A percentile compares a stretch with the other conserved stretches of the same genome.
phyloP scores from a whole-genome alignment of 2,329 filamentous ascomycete genomes.

The Alternaria viburni region DNA sequence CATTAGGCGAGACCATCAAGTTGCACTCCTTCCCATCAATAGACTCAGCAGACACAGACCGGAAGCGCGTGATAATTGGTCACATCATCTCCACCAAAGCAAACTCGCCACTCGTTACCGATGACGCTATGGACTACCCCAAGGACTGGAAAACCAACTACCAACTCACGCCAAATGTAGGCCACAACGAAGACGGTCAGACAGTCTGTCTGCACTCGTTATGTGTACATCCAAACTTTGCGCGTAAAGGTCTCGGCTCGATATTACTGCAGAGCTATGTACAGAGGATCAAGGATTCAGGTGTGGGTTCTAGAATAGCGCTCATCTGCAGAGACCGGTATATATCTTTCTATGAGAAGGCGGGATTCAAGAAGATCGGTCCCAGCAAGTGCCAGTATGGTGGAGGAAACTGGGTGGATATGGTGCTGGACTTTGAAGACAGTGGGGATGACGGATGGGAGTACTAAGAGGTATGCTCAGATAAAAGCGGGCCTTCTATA shows the following conservation, averaged over 20 bases:
- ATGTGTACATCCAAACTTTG: conserved; percentile 76
- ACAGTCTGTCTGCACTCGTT: conserved; percentile 85
- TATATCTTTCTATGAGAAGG: conserved; percentile 76
- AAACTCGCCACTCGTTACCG: conserved; percentile 67
- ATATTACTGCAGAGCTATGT: conserved; percentile 78
- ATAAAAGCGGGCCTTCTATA: not conserved
- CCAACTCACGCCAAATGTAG: conserved; percentile 52
- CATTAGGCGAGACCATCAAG: conserved; percentile 60
- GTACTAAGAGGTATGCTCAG: not conserved
- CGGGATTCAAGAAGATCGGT: conserved; percentile 72
- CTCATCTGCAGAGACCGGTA: conserved; percentile 79
- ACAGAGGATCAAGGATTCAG: conserved; percentile 74
- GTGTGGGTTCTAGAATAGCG: conserved; percentile 73
- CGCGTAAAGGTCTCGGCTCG: conserved; percentile 74
- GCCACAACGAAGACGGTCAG: conserved; percentile 74
- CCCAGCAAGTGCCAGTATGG: conserved; percentile 74
- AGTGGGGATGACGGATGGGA: conserved; percentile 6
- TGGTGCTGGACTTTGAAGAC: conserved; percentile 62
- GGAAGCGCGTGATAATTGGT: conserved; percentile 72
- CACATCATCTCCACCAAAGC: conserved; percentile 80
- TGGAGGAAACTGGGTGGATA: conserved; percentile 81
- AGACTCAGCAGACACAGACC: conserved; percentile 63
- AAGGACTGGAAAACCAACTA: conserved; percentile 65
- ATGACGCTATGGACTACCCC: conserved; percentile 78
- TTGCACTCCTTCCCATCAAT: conserved; percentile 62